Evolutionary conservation across 2,329 filamentous ascomycete genomes (phyloP), one percentile per base, ranked within the genome.

Genomic region (Botrytis squamosa): DNA sequence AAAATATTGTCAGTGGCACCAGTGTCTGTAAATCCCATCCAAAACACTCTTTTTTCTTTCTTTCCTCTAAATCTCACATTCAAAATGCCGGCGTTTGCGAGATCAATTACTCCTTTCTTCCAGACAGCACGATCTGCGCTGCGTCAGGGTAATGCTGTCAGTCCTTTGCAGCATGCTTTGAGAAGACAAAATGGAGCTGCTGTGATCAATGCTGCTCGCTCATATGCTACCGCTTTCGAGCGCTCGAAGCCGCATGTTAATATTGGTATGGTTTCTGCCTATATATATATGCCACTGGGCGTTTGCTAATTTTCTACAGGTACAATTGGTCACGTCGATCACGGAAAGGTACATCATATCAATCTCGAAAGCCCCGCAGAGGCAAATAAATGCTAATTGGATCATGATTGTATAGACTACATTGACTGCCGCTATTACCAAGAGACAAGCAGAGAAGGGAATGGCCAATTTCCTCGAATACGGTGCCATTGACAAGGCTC

Each of bases 261-360:
- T 87, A 96, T 99, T 82, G 96, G 96, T 93, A 87, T 79, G 87
- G 40, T 2, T 10, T 55, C 22, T 57, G 49, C 36, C 70, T 68
- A 14, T 29, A 57, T 2, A 4, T 25, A 40, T 62, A 55, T 65
- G 46, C 67, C n/a, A 16, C 63, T 55, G 71, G 72, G 71, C 62
- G 70, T 73, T 18, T 72, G 60, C 77, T 76, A 72, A 77, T 65
- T 29, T 33, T n/a, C 62, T 72, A 33, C 74, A 95, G 92, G 92
- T 84, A 99, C 96, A 80, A 99, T 99, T 86, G 96, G 96, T 80
- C 96, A 99, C 88, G 96, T 99, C 85, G 96, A 99, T 90, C 95
- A 99, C 87, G 95, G 95, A 87, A 99, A 99, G 93, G 95, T 97
- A 86, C 42, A 74, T 63, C 49, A 59, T n/a, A 59, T 33, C n/a